Conservation (phyloP, 2,329 filamentous ascomycete species). For the Aureobasidium sp. region DNA sequence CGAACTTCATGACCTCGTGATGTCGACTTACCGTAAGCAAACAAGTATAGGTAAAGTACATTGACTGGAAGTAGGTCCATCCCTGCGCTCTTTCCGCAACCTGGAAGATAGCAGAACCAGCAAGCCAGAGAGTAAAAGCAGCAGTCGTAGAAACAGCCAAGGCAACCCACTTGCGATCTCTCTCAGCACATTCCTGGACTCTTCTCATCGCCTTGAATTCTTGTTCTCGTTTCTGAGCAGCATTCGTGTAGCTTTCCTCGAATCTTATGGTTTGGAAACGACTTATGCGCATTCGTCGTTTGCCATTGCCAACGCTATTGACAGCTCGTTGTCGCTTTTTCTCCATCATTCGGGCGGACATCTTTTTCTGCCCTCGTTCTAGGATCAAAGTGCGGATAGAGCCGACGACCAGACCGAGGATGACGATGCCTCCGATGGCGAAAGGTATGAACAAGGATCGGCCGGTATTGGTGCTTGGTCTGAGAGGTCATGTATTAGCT, state of each 20-base stretch:
- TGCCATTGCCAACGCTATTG: slow-evolving; percentile 28
- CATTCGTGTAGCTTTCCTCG: slow-evolving; percentile 30
- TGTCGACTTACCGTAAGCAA: slow-evolving; percentile 32
- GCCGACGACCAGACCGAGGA: slow-evolving; percentile 47
- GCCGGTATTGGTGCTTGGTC: slow-evolving; percentile 41
- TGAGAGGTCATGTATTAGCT: background rate
- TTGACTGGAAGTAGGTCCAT: slow-evolving; percentile 43
- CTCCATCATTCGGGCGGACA: slow-evolving; percentile 41
- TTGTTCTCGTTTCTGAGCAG: slow-evolving; percentile 34
- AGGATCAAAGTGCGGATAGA: slow-evolving; percentile 43
- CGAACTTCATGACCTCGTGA: background rate
- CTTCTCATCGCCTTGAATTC: slow-evolving; percentile 43
- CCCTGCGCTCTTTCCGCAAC: slow-evolving; percentile 35
- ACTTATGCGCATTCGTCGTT: slow-evolving; percentile 35
- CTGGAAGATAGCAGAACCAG: slow-evolving; percentile 44
- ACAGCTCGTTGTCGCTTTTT: slow-evolving; percentile 37
- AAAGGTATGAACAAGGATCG: slow-evolving; percentile 45
- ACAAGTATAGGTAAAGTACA: slow-evolving; percentile 46
- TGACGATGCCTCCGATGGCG: slow-evolving; percentile 46
- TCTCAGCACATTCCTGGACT: slow-evolving; percentile 33
- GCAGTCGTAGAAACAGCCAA: slow-evolving; percentile 29
- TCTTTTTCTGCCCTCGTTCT: slow-evolving; percentile 42
- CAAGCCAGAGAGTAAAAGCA: slow-evolving; percentile 36
- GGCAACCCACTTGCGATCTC: slow-evolving; percentile 34
- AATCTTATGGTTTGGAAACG: slow-evolving; percentile 33